Conservation (phyloP, 257 asterid species). For the Hygrophila difformis region DNA sequence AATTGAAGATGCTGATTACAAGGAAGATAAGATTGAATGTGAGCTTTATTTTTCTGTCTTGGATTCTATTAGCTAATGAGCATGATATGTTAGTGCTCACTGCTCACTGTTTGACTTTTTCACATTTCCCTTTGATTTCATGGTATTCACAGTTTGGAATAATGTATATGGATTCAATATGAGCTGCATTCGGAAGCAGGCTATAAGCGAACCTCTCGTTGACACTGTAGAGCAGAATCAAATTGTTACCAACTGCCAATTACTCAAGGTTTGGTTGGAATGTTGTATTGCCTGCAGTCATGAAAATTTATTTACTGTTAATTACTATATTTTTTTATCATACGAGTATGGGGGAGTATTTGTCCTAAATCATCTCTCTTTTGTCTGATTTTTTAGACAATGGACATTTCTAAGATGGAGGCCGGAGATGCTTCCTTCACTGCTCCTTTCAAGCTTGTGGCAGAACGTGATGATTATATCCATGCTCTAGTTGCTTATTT, state of each 20-base stretch:
- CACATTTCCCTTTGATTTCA: background rate
- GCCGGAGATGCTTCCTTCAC: constrained; percentile 81
- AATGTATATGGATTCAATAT: constrained; percentile 85
- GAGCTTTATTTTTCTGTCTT: constrained; percentile 26
- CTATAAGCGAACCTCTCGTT: constrained; percentile 87
- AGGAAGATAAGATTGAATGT: constrained; percentile 95
- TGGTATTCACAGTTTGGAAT: constrained; percentile 21
- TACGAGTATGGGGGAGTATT: background rate
- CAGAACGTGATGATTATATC: constrained; percentile 85
- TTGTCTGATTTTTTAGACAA: constrained; percentile 40
- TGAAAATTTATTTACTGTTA: too few species aligned
- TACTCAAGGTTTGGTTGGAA: constrained; percentile 84
- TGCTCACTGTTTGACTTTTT: background rate
- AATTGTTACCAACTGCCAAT: constrained; percentile 74
- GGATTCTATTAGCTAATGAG: constrained; percentile 11
- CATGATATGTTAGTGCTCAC: background rate
- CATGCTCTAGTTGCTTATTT: constrained; percentile 96
- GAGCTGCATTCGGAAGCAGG: constrained; percentile 96
- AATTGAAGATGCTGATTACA: constrained; percentile 96
- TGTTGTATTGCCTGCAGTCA: too few species aligned
- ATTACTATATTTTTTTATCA: background rate
- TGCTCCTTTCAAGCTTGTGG: constrained; percentile 94
- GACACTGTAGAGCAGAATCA: constrained; percentile 91
- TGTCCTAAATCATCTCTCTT: constrained; percentile 8
- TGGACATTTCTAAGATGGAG: constrained; percentile 95